A percentile compares a stretch with the other conserved stretches of the same genome.
These are phyloP conservation scores for Amaranthus tricolor DNA, from an alignment of 179 eudicot genomes.

Conservation along the genomic window DNA sequence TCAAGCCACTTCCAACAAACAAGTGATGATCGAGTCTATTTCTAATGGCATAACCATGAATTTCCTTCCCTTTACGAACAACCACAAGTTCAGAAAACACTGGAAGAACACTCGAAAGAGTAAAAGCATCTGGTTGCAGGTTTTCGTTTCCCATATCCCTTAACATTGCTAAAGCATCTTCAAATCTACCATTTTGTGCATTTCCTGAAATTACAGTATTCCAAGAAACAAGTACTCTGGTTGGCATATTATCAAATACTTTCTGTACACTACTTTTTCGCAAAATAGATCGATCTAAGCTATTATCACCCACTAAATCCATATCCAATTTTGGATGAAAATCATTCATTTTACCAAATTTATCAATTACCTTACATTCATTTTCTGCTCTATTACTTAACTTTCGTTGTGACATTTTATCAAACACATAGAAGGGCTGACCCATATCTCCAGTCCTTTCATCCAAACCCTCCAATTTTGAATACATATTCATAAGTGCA, in stretches of 20 bases:
- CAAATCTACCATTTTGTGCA: conserved; percentile 66
- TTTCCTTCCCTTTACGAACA: conserved; percentile 63
- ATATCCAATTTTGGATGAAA: conserved; percentile 12
- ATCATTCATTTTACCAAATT: conserved; percentile 14
- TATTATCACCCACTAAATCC: neutral
- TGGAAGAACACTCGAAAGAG: conserved; percentile 73
- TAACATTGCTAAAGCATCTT: conserved; percentile 60
- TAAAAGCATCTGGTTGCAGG: conserved; percentile 65
- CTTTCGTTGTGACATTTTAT: conserved; percentile 36
- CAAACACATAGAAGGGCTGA: conserved; percentile 37
- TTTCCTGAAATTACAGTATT: conserved; percentile 75
- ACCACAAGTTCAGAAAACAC: conserved; percentile 56
- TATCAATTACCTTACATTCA: conserved; percentile 1
- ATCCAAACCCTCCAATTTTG: conserved; percentile 42
- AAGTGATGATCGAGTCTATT: conserved; percentile 49
- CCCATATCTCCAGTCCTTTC: neutral
- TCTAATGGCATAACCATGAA: conserved; percentile 73
- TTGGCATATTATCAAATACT: conserved; percentile 69
- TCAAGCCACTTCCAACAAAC: conserved; percentile 65
- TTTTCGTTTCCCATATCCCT: conserved; percentile 52
- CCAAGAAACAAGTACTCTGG: conserved; percentile 79
- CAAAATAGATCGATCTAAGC: neutral
- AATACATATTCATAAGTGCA: conserved; percentile 83
- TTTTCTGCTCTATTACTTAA: neutral
- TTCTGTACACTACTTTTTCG: conserved; percentile 46